Conservation (phyloP, 352 stramenopile species). For the Phytophthora hibernalis region DNA sequence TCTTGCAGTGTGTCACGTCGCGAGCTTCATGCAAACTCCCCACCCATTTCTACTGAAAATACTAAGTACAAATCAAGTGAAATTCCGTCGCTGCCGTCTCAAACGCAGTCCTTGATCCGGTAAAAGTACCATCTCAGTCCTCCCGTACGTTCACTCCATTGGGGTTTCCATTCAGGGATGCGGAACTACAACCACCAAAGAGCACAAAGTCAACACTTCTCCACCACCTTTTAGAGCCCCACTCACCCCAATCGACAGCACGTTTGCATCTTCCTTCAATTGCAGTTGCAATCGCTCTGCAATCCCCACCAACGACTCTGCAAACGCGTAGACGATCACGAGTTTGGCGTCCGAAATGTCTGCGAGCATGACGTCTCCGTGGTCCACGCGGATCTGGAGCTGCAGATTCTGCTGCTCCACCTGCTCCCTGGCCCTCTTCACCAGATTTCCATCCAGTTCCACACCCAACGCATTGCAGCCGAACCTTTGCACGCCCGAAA, state of each 20-base stretch:
- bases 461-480: conserved; percentile 71
- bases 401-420: conserved; percentile 38
- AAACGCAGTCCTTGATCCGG: conserved; percentile 42
- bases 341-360: conserved; percentile 60
- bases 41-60: not conserved
- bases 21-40: not conserved
- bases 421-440: conserved; percentile 37
- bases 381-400: conserved; percentile 52
- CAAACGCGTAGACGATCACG: conserved; percentile 89
- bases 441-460: conserved; percentile 69
- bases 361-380: conserved; percentile 64
- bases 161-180: conserved; percentile 70
- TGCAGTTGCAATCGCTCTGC: conserved; percentile 57
- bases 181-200: conserved; percentile 62
- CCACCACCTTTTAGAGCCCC: not conserved
- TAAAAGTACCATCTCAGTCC: conserved; percentile 85
- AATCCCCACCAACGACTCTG: conserved; percentile 74
- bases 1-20: conserved; percentile 8
- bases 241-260: conserved; percentile 83
- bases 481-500: conserved; percentile 68
- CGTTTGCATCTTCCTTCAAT: conserved; percentile 42
- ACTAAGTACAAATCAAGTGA: not conserved
- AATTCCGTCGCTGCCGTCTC: not conserved
- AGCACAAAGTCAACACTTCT: not conserved
- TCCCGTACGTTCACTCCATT: conserved; percentile 54